Evolutionary conservation across 2,329 filamentous ascomycete species (phyloP).

Genomic region (Teratosphaeria viscida): DNA sequence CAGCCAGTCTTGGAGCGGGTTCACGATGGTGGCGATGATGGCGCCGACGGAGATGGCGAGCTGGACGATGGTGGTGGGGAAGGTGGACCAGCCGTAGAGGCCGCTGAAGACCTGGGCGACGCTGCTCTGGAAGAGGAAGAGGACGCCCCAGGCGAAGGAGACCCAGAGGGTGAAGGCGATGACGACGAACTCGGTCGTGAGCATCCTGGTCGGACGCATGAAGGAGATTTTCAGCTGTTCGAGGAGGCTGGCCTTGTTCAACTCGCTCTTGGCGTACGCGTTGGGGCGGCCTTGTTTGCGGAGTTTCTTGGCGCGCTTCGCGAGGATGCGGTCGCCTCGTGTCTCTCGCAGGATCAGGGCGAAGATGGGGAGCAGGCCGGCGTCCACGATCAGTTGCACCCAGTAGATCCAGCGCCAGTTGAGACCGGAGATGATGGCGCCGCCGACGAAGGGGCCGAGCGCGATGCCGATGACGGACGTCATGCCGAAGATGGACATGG

Average conservation of each 20-base stretch:
- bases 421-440: constrained; percentile 24
- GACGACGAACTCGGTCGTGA: constrained; percentile 16
- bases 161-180: constrained; percentile 32
- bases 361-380: constrained; percentile 58
- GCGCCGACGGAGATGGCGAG: constrained; percentile 32
- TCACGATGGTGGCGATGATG: constrained; percentile 27
- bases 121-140: constrained; percentile 37
- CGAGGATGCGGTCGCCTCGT: constrained; percentile 66
- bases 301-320: constrained; percentile 58
- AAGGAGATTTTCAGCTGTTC: constrained; percentile 17
- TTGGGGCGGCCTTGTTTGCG: constrained; percentile 40
- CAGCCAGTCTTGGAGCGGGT: constrained; percentile 28
- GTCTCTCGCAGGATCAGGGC: constrained; percentile 53
- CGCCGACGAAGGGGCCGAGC: constrained; percentile 25
- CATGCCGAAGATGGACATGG: constrained; percentile 23
- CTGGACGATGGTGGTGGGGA: constrained; percentile 32
- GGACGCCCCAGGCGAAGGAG: constrained; percentile 31
- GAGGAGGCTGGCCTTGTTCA: constrained; percentile 10
- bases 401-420: constrained; percentile 84
- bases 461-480: constrained; percentile 21
- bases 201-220: constrained; percentile 19
- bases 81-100: constrained; percentile 27
- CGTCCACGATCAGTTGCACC: constrained; percentile 64
- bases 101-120: constrained; percentile 29
- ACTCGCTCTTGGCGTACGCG: constrained; percentile 15